phyloP scores from a whole-genome alignment of 2,329 filamentous ascomycete genomes.

The Colletotrichum trifolii region DNA sequence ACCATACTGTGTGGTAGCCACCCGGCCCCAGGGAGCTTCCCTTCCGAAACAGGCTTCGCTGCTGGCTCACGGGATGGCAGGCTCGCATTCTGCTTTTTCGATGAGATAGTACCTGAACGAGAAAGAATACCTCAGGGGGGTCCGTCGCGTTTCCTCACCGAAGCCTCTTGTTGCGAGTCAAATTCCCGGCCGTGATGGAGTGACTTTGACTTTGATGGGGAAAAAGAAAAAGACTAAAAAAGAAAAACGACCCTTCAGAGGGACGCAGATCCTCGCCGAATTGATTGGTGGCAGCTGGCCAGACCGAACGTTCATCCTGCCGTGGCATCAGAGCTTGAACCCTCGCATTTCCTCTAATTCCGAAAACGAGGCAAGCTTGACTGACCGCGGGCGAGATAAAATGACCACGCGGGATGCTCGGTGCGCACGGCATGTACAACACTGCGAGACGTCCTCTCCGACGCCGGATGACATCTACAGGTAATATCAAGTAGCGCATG shows the following conservation, averaged over 20 bases:
- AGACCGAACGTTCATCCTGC: too few relatives aligned
- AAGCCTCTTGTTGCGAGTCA: constrained; percentile 24
- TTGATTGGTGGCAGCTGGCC: too few relatives aligned
- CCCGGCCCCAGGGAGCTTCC: too few relatives aligned
- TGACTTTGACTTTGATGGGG: constrained; percentile 26
- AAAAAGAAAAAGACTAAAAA: too few relatives aligned
- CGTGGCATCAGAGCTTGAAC: too few relatives aligned
- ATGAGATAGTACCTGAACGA: too few relatives aligned
- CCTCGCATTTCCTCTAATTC: neutral
- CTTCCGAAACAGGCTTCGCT: too few relatives aligned
- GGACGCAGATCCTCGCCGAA: neutral
- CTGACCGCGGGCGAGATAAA: too few relatives aligned
- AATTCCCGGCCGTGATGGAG: constrained; percentile 25
- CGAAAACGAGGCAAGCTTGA: constrained; percentile 8
- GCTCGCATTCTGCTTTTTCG: too few relatives aligned
- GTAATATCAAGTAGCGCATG: constrained; percentile 13
- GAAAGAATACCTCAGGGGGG: too few relatives aligned
- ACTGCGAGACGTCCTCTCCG: constrained; percentile 21
- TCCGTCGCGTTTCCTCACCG: constrained; percentile 10
- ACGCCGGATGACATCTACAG: constrained; percentile 9
- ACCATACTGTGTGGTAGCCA: too few relatives aligned
- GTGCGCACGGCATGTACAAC: constrained; percentile 30
- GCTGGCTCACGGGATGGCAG: too few relatives aligned
- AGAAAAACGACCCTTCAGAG: neutral
- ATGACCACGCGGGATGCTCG: constrained; percentile 15